Conservation (phyloP, 2,329 filamentous ascomycete species). For the Drechmeria coniospora region DNA sequence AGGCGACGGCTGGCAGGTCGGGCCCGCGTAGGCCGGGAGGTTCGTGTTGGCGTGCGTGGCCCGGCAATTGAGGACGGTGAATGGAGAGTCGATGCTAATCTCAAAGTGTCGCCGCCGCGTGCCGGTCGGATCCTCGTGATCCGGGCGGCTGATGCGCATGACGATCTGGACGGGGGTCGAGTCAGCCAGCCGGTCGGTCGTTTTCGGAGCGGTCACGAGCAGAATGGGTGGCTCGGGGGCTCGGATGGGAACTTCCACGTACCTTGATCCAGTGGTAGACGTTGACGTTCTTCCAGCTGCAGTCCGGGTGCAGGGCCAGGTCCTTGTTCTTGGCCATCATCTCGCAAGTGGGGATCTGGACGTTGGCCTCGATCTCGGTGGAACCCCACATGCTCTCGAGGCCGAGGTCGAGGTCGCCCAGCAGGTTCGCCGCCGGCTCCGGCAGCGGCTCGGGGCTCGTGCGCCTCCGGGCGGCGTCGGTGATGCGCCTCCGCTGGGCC, state of each 20-base stretch:
- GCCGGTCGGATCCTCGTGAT: constrained; percentile 55
- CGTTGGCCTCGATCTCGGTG: constrained; percentile 88
- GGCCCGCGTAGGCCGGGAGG: constrained; percentile 58
- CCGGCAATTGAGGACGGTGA: constrained; percentile 83
- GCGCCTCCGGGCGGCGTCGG: constrained; percentile 29
- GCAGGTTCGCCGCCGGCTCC: constrained; percentile 49
- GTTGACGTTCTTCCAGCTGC: constrained; percentile 84
- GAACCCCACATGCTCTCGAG: constrained; percentile 64
- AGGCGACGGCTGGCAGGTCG: constrained; percentile 31
- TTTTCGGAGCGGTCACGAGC: neutral
- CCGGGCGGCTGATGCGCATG: constrained; percentile 75
- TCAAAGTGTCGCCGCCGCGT: constrained; percentile 78
- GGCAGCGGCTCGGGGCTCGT: constrained; percentile 26
- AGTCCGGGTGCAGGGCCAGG: constrained; percentile 66
- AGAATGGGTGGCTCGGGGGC: no score
- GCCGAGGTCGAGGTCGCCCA: constrained; percentile 62
- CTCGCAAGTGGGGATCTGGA: constrained; percentile 79
- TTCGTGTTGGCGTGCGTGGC: constrained; percentile 84
- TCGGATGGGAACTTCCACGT: no score
- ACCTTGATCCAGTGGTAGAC: constrained; percentile 97
- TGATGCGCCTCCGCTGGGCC: constrained; percentile 36
- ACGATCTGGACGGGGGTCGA: no score
- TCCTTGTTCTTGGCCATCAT: constrained; percentile 62
- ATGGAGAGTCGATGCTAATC: constrained; percentile 90
- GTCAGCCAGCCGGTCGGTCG: constrained; percentile 5